These are phyloP conservation scores for Leptographium lundbergii DNA, from an alignment of 2,329 filamentous ascomycete species.

Conservation along the genomic window DNA sequence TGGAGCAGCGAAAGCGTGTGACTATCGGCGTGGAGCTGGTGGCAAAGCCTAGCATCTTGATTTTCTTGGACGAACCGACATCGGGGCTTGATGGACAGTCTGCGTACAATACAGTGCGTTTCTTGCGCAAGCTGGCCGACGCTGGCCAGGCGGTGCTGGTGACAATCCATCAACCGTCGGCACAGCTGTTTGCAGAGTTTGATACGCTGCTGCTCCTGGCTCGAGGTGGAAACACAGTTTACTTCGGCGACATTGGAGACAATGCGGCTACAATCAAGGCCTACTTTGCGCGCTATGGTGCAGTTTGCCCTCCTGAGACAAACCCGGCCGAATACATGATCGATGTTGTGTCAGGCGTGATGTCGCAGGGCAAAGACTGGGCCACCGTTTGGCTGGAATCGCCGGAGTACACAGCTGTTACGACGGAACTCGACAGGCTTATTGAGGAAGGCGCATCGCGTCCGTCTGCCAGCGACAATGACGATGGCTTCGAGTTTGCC, in stretches of 20 bases:
- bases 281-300: conserved; percentile 58
- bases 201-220: conserved; percentile 52
- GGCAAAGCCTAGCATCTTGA: conserved; percentile 44
- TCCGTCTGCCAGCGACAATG: background rate
- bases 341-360: conserved; percentile 37
- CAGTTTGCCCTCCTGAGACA: conserved; percentile 45
- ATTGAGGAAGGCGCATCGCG: conserved; percentile 26
- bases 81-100: conserved; percentile 56
- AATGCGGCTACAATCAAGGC: conserved; percentile 36
- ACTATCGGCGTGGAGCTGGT: conserved; percentile 51
- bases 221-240: conserved; percentile 51
- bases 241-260: conserved; percentile 49
- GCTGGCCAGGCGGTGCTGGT: conserved; percentile 55
- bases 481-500: conserved; percentile 49
- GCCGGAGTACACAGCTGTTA: conserved; percentile 29
- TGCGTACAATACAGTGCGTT: conserved; percentile 51
- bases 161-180: conserved; percentile 59
- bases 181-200: conserved; percentile 52
- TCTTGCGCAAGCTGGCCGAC: conserved; percentile 54
- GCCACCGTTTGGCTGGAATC: conserved; percentile 24
- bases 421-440: conserved; percentile 52
- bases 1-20: conserved; percentile 41
- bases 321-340: conserved; percentile 74
- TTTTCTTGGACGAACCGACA: conserved; percentile 51
- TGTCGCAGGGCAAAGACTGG: conserved; percentile 30